Percentiles rank a stretch among this genome's conserved stretches.
phyloP scores from a whole-genome alignment of 2,329 filamentous ascomycete species.

The Didymella keratinophila region DNA sequence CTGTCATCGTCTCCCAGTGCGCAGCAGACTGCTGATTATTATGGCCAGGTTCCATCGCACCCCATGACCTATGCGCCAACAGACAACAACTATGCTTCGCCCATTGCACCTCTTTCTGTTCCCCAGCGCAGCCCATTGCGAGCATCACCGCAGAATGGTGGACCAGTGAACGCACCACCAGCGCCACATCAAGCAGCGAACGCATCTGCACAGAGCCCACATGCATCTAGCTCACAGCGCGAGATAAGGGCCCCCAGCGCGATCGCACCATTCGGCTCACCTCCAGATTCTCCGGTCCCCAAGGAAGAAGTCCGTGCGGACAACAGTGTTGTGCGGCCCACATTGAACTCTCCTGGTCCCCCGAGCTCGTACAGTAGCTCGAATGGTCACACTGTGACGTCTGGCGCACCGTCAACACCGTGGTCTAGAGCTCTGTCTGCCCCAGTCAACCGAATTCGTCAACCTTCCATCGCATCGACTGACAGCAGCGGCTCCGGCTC shows the following conservation, averaged over 20 bases:
- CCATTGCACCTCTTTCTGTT: slow-evolving; percentile 28
- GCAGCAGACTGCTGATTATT: slow-evolving; percentile 11
- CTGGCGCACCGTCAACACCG: slow-evolving; percentile 5
- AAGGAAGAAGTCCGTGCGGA: slow-evolving; percentile 7
- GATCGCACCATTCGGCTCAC: slow-evolving; percentile 14
- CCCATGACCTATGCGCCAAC: slow-evolving; percentile 13
- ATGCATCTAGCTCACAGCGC: background rate
- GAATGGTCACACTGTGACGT: slow-evolving; percentile 17
- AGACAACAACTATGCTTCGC: slow-evolving; percentile 13
- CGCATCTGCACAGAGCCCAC: background rate
- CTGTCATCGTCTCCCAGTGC: slow-evolving; percentile 5
- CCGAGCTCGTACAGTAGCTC: slow-evolving; percentile 13
- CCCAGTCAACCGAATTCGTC: slow-evolving; percentile 15
- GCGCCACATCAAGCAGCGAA: background rate
- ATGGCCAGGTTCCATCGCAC: slow-evolving; percentile 2
- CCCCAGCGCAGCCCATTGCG: slow-evolving; percentile 18
- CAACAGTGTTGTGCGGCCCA: background rate
- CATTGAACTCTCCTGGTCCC: slow-evolving; percentile 1
- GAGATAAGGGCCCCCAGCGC: slow-evolving; percentile 1
- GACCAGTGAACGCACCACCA: background rate
- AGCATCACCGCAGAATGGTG: slow-evolving; percentile 1
- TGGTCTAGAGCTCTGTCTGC: slow-evolving; percentile 11
- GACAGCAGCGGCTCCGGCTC: slow-evolving; percentile 27
- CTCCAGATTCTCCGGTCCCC: slow-evolving; percentile 2
- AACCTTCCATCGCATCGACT: slow-evolving; percentile 29